These are phyloP conservation scores for Aegilops tauschii DNA, from an alignment of 176 grass and related monocot species.

Conservation along the genomic window DNA sequence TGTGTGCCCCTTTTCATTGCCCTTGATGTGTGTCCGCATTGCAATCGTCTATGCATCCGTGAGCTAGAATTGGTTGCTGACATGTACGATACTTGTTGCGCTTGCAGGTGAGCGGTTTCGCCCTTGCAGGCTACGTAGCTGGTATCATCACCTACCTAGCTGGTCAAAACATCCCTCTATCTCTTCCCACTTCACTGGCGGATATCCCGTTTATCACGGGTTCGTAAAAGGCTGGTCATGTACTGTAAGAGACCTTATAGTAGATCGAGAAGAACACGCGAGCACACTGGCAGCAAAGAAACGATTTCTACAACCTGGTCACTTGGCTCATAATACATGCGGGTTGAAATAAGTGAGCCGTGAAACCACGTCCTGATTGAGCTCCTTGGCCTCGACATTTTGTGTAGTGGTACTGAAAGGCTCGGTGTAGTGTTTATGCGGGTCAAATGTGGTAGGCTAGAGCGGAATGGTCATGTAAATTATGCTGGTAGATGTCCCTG, in stretches of 20 bases:
- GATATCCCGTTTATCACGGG: constrained; percentile 75
- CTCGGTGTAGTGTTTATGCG: neutral
- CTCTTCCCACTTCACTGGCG: constrained; percentile 63
- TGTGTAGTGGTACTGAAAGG: neutral
- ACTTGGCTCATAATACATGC: neutral
- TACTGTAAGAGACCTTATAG: neutral
- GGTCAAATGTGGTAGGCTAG: neutral
- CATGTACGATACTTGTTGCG: constrained; percentile 1
- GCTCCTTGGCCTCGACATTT: neutral
- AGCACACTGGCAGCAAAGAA: neutral
- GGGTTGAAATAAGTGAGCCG: neutral
- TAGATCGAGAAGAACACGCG: neutral
- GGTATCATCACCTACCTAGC: constrained; percentile 80
- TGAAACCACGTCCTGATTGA: neutral
- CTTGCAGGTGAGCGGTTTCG: constrained; percentile 88
- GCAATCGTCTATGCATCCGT: neutral
- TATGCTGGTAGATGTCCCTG: neutral
- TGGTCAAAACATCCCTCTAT: constrained; percentile 51
- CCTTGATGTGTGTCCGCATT: neutral
- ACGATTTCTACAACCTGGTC: neutral
- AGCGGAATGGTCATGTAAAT: neutral
- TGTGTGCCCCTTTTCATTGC: neutral
- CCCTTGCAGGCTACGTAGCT: constrained; percentile 90
- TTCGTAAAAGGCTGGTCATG: constrained; percentile 36
- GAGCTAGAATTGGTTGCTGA: neutral